These are phyloP conservation scores for Allium sativum DNA, from an alignment of 106 monocot species.

Conservation along the genomic window DNA sequence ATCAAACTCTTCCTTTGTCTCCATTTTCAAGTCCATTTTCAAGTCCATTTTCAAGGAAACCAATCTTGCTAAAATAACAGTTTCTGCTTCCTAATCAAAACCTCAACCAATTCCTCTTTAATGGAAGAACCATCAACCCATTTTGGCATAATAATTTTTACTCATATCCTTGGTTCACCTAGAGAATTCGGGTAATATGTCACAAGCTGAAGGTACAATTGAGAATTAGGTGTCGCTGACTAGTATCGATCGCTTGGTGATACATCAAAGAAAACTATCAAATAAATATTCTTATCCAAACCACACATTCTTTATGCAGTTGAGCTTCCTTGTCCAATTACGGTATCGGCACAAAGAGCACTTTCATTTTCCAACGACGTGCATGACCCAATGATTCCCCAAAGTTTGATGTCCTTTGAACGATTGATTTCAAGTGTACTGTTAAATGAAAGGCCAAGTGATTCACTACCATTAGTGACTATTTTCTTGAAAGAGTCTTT, in stretches of 20 bases:
- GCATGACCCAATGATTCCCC: conserved; percentile 93
- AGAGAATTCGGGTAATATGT: conserved; percentile 83
- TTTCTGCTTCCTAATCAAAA: conserved; percentile 95
- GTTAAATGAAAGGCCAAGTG: conserved; percentile 36
- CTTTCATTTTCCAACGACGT: conserved; percentile 99
- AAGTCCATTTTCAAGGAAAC: conserved; percentile 97
- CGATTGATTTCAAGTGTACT: conserved; percentile 85
- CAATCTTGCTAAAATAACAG: conserved; percentile 89
- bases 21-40: conserved; percentile 63
- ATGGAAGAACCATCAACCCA: conserved; percentile 72
- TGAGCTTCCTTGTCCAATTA: conserved; percentile 88
- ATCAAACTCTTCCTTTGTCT: conserved; percentile 99
- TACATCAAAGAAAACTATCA: conserved; percentile 96
- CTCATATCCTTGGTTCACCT: conserved; percentile 78
- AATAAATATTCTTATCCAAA: conserved; percentile 82
- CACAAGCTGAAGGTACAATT: conserved; percentile 81
- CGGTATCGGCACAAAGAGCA: conserved; percentile 64
- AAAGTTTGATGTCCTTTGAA: conserved; percentile 96
- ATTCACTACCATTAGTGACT: no score
- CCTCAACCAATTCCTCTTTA: conserved; percentile 87
- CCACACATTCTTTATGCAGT: conserved; percentile 96
- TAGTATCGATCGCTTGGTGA: conserved; percentile 70
- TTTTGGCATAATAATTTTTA: conserved; percentile 69
- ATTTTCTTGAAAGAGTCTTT: no score
- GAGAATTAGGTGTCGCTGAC: conserved; percentile 57